A percentile compares a stretch with the other conserved stretches of the same genome.
Conservation (phyloP, 2,329 filamentous ascomycete genomes). For the Penicillium sp. region DNA sequence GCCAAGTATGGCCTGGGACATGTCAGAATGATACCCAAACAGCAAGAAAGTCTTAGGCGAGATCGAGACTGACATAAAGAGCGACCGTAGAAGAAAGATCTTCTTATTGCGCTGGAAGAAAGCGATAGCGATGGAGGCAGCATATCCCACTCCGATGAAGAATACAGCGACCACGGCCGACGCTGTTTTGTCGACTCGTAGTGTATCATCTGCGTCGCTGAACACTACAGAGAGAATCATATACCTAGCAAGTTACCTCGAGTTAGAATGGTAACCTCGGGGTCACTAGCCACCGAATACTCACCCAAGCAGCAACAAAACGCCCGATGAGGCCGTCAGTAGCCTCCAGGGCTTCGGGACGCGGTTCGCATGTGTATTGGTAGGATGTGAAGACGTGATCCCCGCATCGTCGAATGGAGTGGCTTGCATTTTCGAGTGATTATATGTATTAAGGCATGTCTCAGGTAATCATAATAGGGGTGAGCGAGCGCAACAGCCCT, state of each 20-base stretch:
- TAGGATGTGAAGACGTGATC: not conserved
- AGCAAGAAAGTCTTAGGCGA: too few relatives aligned
- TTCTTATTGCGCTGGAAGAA: constrained; percentile 29
- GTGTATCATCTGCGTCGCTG: constrained; percentile 19
- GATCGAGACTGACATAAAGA: constrained; percentile 36
- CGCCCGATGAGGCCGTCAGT: constrained; percentile 29
- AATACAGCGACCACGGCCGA: constrained; percentile 31
- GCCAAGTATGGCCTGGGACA: constrained; percentile 23
- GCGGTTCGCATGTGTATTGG: not conserved
- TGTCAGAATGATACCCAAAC: constrained; percentile 28
- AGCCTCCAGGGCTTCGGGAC: constrained; percentile 26
- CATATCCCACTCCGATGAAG: constrained; percentile 32
- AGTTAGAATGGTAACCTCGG: not conserved
- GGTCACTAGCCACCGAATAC: constrained; percentile 7
- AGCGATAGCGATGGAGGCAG: constrained; percentile 30
- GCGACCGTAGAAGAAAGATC: constrained; percentile 32
- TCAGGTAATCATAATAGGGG: not conserved
- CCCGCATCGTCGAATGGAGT: constrained; percentile 1
- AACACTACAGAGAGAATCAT: constrained; percentile 37
- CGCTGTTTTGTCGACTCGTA: constrained; percentile 27
- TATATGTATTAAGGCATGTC: not conserved
- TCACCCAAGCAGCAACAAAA: constrained; percentile 36
- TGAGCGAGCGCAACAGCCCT: not conserved
- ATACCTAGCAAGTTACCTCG: constrained; percentile 24
- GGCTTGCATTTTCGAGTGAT: constrained; percentile 7